phyloP scores from a whole-genome alignment of 139 green algal species.

The Picochlorum sp. region DNA sequence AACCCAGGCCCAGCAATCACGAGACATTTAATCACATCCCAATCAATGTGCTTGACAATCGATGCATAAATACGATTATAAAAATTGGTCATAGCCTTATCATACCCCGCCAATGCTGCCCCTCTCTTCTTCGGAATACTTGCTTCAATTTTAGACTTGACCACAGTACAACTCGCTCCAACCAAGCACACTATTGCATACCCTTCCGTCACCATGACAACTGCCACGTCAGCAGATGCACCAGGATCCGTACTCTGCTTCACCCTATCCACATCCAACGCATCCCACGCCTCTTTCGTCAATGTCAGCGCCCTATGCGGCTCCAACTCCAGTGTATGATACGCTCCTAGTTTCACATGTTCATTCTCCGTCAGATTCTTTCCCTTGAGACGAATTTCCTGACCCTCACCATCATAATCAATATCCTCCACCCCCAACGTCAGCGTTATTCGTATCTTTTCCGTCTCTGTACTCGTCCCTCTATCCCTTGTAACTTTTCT shows the following conservation, averaged over 20 bases:
- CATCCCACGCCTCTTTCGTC: constrained; percentile 76
- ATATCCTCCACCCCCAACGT: constrained; percentile 63
- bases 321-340: constrained; percentile 92
- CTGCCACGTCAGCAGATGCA: constrained; percentile 80
- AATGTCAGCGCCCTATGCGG: constrained; percentile 70
- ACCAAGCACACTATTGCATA: constrained; percentile 83
- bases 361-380: constrained; percentile 75
- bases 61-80: constrained; percentile 48
- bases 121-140: constrained; percentile 85
- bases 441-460: constrained; percentile 76
- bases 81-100: constrained; percentile 77
- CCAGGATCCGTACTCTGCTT: constrained; percentile 54
- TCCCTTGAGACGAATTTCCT: constrained; percentile 29
- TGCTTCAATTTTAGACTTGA: constrained; percentile 69
- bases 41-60: constrained; percentile 79
- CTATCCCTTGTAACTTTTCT: constrained; percentile 40
- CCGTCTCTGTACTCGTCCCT: constrained; percentile 48
- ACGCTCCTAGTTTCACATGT: constrained; percentile 85
- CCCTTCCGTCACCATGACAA: constrained; percentile 87
- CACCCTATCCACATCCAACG: constrained; percentile 69
- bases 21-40: constrained; percentile 79
- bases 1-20: constrained; percentile 94
- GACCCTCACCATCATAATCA: constrained; percentile 77
- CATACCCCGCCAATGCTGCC: constrained; percentile 73
- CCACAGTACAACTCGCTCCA: constrained; percentile 65